Base-by-base conservation (phyloP, 139 green algal species). In the Picochlorum sp. region DNA sequence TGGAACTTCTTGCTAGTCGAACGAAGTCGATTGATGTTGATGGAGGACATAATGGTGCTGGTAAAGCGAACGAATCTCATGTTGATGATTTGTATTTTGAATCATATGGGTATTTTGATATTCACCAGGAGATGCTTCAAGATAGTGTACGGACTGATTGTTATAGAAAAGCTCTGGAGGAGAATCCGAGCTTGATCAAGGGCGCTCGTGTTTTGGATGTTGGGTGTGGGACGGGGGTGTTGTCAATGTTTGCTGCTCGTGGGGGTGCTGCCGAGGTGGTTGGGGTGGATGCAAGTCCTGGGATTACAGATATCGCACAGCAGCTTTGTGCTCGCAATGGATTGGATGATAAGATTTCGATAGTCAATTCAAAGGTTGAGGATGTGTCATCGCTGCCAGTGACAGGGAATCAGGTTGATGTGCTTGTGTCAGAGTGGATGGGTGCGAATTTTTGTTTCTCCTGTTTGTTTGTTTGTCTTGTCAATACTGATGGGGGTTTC, bases 391-490 rank as follows among this genome's bases (percentile, higher is more conserved):
- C 57, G 3, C 18, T 64, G 26, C 56, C 69, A 16, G 56, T 41
- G 21, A 23, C 4, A 7, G 61, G 45, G 21, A 45, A 50, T 49
- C 67, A 89, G 75, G 88, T 90, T 30, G 85, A 94, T 64, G 83
- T 95, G 38, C 70, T 98, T 21, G 87, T 98, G 16, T 88, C 70
- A 63, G 92, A 98, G 74, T 98, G 92, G 92, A 98, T 98, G 92
- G 47, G 34, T 41, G 34, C 34, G 34, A 30, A 6, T 5, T 30
- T 7, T 30, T 1, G 28, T 6, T 30, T 30, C 28, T 30, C 28
- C 28, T 30, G 26, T 6, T 4, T 28, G 24, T 28, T 28, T 30
- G 28, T 30, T 7, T 30, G 26, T 30, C 4, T 6, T 30, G 28
- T 6, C 28, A 30, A 30, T 30, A 4, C 28, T 30, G 9, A 41